Percentiles rank a stretch among this genome's conserved stretches.
phyloP scores from a whole-genome alignment of 2,329 filamentous ascomycete species.

The Pseudogymnoascus sp. region DNA sequence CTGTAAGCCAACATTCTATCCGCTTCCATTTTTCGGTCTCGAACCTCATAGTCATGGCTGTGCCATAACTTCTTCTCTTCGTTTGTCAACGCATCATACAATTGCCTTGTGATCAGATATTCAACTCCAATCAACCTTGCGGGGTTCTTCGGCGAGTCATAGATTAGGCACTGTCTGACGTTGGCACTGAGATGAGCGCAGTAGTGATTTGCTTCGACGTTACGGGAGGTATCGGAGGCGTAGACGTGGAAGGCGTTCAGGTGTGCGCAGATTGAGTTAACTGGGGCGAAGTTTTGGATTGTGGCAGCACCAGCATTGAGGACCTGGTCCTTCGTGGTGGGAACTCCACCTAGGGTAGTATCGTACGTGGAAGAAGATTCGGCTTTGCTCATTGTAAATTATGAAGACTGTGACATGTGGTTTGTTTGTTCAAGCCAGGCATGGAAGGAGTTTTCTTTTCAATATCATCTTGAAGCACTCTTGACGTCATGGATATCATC shows the following conservation, averaged over 20 bases:
- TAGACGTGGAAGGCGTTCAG: slow-evolving; percentile 85
- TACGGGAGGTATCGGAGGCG: slow-evolving; percentile 58
- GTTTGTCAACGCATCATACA: slow-evolving; percentile 59
- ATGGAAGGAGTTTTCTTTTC: background rate
- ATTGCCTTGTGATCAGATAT: slow-evolving; percentile 59
- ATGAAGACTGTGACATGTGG: background rate
- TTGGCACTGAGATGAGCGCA: slow-evolving; percentile 70
- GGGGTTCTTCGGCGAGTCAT: slow-evolving; percentile 60
- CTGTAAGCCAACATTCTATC: slow-evolving; percentile 19
- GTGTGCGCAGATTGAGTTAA: slow-evolving; percentile 73
- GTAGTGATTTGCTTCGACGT: slow-evolving; percentile 77
- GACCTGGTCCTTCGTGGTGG: slow-evolving; percentile 48
- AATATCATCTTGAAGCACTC: background rate
- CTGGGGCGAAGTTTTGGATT: slow-evolving; percentile 61
- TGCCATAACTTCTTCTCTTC: slow-evolving; percentile 76
- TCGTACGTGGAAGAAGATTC: background rate
- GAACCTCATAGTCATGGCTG: slow-evolving; percentile 49
- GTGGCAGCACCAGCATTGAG: slow-evolving; percentile 56
- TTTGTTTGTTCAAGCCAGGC: background rate
- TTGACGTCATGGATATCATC: background rate
- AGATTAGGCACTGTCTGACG: slow-evolving; percentile 78
- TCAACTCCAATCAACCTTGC: slow-evolving; percentile 78
- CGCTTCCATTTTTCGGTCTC: background rate
- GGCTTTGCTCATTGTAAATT: background rate
- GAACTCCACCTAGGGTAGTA: slow-evolving; percentile 13